Evolutionary conservation across 129 eudicot species (phyloP).

Genomic region (Centella asiatica): DNA sequence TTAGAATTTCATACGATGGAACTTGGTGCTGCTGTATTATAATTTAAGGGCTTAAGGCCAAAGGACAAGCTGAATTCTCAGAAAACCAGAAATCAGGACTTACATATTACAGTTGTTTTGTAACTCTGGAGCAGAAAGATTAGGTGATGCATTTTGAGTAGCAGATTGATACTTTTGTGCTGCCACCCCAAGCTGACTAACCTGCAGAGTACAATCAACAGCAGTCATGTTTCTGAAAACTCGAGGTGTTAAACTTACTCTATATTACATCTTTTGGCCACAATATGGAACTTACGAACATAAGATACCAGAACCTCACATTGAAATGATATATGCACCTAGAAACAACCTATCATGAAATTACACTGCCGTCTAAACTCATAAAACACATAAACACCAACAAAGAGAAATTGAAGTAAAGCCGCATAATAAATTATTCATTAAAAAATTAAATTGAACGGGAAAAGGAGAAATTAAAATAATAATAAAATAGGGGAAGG

Average conservation of each 20-base stretch:
- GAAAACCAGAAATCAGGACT: conserved; percentile 16
- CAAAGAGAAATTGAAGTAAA: neutral
- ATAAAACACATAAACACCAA: neutral
- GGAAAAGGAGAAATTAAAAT: too few relatives aligned
- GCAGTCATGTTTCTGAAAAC: too few relatives aligned
- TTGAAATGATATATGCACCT: too few relatives aligned
- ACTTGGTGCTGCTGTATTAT: neutral
- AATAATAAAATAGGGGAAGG: too few relatives aligned
- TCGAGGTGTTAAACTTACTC: too few relatives aligned
- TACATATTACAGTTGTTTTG: conserved; percentile 94
- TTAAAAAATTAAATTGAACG: too few relatives aligned
- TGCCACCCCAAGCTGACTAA: conserved; percentile 84
- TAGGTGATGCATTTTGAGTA: conserved; percentile 70
- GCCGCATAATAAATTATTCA: neutral
- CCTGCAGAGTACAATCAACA: conserved; percentile 41
- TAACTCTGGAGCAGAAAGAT: conserved; percentile 68
- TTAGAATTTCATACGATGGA: too few relatives aligned
- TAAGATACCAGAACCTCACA: too few relatives aligned
- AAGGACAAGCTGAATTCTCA: neutral
- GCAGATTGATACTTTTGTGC: conserved; percentile 96
- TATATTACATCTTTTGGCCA: too few relatives aligned
- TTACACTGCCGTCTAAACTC: neutral
- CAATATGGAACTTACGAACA: neutral
- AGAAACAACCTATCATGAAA: neutral
- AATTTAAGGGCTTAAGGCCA: neutral